These are phyloP conservation scores for Hansfordia pulvinata DNA, from an alignment of 2,329 filamentous ascomycete species.

Conservation along the genomic window DNA sequence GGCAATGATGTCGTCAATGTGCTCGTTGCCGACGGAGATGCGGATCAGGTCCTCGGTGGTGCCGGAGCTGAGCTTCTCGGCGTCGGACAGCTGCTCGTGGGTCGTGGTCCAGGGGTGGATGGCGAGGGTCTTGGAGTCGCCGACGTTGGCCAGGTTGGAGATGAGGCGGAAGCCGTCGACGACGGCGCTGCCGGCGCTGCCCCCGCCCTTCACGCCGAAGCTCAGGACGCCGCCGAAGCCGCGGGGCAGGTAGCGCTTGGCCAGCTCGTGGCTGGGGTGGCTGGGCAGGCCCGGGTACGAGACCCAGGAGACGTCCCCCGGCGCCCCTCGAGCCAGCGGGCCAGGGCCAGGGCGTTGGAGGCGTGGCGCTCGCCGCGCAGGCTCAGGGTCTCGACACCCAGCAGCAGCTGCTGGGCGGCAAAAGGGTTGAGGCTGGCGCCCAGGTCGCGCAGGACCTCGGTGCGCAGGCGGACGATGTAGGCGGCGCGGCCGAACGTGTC, in stretches of 20 bases:
- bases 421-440: conserved; percentile 79
- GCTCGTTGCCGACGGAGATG: conserved; percentile 89
- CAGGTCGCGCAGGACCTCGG: conserved; percentile 82
- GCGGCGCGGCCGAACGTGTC: conserved; percentile 76
- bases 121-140: conserved; percentile 86
- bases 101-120: conserved; percentile 95
- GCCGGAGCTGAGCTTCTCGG: conserved; percentile 69
- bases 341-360: conserved; percentile 67
- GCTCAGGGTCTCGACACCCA: conserved; percentile 82
- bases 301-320: conserved; percentile 81
- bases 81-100: conserved; percentile 72
- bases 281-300: conserved; percentile 80
- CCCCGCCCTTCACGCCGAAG: conserved; percentile 86
- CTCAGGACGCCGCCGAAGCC: conserved; percentile 86
- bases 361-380: conserved; percentile 79
- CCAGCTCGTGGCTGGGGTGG: conserved; percentile 66
- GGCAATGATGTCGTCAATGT: conserved; percentile 93
- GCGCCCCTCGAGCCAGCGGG: conserved; percentile 72
- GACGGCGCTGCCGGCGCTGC: conserved; percentile 68
- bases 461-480: conserved; percentile 74
- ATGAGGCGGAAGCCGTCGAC: conserved; percentile 93
- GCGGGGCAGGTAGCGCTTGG: conserved; percentile 74
- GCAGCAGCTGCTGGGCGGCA: conserved; percentile 78
- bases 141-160: conserved; percentile 91
- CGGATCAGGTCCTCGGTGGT: conserved; percentile 86